Evolutionary conservation across 331 rosid species (phyloP), one percentile per base, ranked within the genome.

Genomic region (Pyracantha coccinea): DNA sequence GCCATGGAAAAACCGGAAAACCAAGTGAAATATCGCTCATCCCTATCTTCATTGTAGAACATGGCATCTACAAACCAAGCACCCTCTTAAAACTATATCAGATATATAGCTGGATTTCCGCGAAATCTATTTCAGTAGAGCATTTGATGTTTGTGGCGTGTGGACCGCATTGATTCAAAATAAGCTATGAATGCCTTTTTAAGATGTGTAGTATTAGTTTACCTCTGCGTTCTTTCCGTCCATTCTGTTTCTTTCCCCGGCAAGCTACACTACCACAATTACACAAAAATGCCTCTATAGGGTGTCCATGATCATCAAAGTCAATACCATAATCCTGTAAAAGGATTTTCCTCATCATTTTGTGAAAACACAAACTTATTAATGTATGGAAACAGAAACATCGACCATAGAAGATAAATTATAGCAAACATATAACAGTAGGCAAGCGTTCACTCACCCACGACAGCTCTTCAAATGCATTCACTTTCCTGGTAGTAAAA

Each of bases 271-370:
- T 94, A 78, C 93, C 90, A 75, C 98, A 94, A 62, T 73, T 45
- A 58, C 98, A 94, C 7, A 32, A 67, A 76, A 94, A 94, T 63
- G 98, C 98, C 81, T 91, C 66, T 31, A 94, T 81, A 35, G 96
- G 96, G 75, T 94, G 99, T n/a, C 79, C 78, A 44, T 71, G 74
- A 78, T 93, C 97, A 68, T 79, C 88, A 74, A 94, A 94, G 80
- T 94, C 96, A 75, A 94, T 89, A 29, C 88, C 88, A 77, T 94
- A 94, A 79, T 94, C 99, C 99, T 94, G 86, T 58, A 81, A 68
- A 38, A 77, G 14, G 64, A 75, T 62, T 54, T 66, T 61, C n/a
- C 68, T 29, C 21, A 71, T 68, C 55, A 74, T 69, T 31, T 11
- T 11, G 59, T 63, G 21, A 58, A 13, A 58, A 13, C 52, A 44